Conservation (phyloP, 352 stramenopile genomes). For the Pythium sp. region DNA sequence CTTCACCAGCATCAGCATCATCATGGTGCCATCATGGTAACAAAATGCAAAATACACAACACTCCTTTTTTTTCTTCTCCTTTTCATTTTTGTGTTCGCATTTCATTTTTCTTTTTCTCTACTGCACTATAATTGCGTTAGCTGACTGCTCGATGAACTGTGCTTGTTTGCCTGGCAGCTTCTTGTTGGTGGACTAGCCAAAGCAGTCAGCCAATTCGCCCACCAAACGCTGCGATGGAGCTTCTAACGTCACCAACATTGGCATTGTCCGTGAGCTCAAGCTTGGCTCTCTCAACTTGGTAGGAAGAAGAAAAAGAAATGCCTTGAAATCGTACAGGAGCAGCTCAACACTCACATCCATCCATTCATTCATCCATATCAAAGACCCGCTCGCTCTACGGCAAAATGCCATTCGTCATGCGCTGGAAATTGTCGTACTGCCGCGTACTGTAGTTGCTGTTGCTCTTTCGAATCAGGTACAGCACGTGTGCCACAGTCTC, state of each 20-base stretch:
- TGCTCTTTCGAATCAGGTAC: constrained; percentile 89
- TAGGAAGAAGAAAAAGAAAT: background rate
- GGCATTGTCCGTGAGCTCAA: background rate
- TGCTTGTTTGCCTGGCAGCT: background rate
- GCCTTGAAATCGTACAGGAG: constrained; percentile 2
- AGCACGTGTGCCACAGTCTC: constrained; percentile 90
- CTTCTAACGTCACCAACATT: background rate
- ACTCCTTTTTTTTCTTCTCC: background rate
- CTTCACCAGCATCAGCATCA: background rate
- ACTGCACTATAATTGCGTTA: background rate
- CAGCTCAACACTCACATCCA: constrained; percentile 5
- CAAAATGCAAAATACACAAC: background rate
- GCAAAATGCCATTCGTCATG: constrained; percentile 92
- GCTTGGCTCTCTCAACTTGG: background rate
- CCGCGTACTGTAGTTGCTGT: constrained; percentile 91
- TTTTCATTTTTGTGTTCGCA: background rate
- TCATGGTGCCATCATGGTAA: background rate
- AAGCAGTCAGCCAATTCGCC: background rate
- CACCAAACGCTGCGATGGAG: background rate
- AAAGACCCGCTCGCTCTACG: constrained; percentile 34
- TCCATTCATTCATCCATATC: constrained; percentile 3
- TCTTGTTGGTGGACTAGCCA: background rate
- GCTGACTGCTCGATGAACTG: background rate
- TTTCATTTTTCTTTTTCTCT: background rate
- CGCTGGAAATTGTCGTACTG: constrained; percentile 95